Evolutionary conservation across 1,139 yeast genomes (phyloP), one percentile per base, ranked within the genome.

Genomic region (Suhomyces chickasaworum): DNA sequence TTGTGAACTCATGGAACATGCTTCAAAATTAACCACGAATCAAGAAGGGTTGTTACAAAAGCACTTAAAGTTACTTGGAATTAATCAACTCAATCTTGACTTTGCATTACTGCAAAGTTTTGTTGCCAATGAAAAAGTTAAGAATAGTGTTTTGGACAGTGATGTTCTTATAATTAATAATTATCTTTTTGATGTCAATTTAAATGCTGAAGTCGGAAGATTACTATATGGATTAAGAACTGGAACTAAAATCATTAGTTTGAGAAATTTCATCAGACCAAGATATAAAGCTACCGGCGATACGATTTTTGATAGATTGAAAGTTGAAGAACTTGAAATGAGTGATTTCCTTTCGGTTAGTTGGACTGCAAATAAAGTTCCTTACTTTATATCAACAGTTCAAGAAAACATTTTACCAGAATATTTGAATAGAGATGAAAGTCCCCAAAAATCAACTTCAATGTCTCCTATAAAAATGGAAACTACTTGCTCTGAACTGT

Each of bases 291-390:
- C 77, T 10, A 75, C 80, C 35, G 72, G 78, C 4, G 86, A 80
- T 29, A 80, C 89, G 10, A 59, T 73, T 2, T 70, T 89, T 53
- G 89, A 86, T 59, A 74, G 83, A 56, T 71, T 89, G 47, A 69
- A 73, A 35, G 91, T 89, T 3, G 82, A 82, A 51, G 81, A 79
- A 54, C 80, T 73, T 53, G 83, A 80, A 47, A 84, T 89, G 69
- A 81, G 83, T 38, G 81, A 81, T 43, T 82, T 81, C 53, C 77
- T 72, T 45, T 70, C 90, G 25, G 97, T 90, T 13, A 86, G 95
- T 48, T 90, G 97, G 97, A 89, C 97, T 0, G 87, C 87, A 30
- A 84, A 83, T 46, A 89, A 90, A 40, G 95, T 93, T 1, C 84
- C 83, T 8, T 89, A 87, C 64, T 89, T 79, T 62, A 80, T 89